Evolutionary conservation across 148 eudicot genomes (phyloP), one percentile per base, ranked within the genome.

Genomic region (Rhododendron ferrugineum): DNA sequence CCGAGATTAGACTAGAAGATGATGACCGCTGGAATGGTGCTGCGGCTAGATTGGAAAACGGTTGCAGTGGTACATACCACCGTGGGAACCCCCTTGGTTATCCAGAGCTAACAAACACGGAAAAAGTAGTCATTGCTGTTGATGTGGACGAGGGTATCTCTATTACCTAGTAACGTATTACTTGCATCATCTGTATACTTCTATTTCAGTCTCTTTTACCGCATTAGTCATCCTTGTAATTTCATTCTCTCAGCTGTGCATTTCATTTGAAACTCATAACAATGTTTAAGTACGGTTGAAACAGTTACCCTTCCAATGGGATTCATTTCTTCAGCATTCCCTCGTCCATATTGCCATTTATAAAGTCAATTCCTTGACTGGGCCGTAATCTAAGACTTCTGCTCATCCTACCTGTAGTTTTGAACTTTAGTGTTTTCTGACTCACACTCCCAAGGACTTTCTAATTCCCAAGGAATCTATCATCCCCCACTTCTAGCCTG

Each of bases 91-190:
- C 83, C 42, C 34, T 62, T 83, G 88, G 90, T 42, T 87, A 87
- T 15, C 85, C 70, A 54, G 86, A 84, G 32, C 84, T 86, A 34
- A 80, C 88, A 32, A 87, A 84, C 76, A 90, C 86, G 82, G 91
- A 90, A 77, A 92, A 92, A 82, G 26, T 93, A 72, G 90, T 84
- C 52, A 93, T 95, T 83, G 98, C 98, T 82, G 98, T 95, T 88
- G 98, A 95, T 86, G 94, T 95, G 80, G 98, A 95, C 86, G 98
- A 95, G 89, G 98, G 98, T 95, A 92, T 54, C 30, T 76, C 37
- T 70, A 11, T 70, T 14, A 70, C 40, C 37, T 70, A 70, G 16
- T 70, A 58, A 1, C 14, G 64, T 58, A 70, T 28, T 14, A 70
- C 20, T 32, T 70, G 75, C 18, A 70, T 70, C 40, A 32, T 70